A percentile compares a stretch with the other conserved stretches of the same genome.
Evolutionary conservation across 495 filamentous ascomycete genomes (phyloP).

Genomic region (Aspergillus funiculosus): DNA sequence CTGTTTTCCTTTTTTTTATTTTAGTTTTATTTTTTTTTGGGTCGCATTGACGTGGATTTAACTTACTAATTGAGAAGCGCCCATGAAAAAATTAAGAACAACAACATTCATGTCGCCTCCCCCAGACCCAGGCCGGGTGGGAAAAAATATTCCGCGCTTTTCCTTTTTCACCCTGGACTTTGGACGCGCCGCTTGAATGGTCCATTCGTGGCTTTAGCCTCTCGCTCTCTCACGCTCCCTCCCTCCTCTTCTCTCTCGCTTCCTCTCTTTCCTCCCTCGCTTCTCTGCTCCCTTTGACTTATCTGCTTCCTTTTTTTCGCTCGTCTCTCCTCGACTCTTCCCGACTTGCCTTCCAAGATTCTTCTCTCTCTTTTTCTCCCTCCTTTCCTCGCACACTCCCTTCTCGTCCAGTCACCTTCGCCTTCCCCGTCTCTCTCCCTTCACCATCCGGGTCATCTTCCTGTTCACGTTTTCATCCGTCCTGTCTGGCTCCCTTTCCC

Average conservation of each 20-base stretch:
- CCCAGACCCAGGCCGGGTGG: constrained; percentile 20
- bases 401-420: constrained; percentile 32
- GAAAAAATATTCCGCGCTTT: constrained; percentile 30
- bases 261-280: constrained; percentile 13
- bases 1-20: constrained; percentile 1
- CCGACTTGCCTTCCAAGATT: constrained; percentile 13
- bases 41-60: not conserved
- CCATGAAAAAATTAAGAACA: not conserved
- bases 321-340: constrained; percentile 27
- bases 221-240: constrained; percentile 18
- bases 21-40: not conserved
- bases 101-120: constrained; percentile 5
- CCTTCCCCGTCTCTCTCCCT: constrained; percentile 23
- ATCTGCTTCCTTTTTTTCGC: constrained; percentile 14
- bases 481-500: constrained; percentile 21
- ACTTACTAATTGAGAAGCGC: not conserved
- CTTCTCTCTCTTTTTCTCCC: constrained; percentile 19
- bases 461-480: constrained; percentile 29
- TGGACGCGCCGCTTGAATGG: constrained; percentile 28
- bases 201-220: constrained; percentile 26
- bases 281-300: constrained; percentile 14
- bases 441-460: constrained; percentile 27
- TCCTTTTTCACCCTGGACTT: constrained; percentile 30
- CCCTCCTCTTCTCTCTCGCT: constrained; percentile 15
- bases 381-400: constrained; percentile 12